Base-by-base conservation (phyloP, 2,329 filamentous ascomycete species). In the Diaporthe australafricana region DNA sequence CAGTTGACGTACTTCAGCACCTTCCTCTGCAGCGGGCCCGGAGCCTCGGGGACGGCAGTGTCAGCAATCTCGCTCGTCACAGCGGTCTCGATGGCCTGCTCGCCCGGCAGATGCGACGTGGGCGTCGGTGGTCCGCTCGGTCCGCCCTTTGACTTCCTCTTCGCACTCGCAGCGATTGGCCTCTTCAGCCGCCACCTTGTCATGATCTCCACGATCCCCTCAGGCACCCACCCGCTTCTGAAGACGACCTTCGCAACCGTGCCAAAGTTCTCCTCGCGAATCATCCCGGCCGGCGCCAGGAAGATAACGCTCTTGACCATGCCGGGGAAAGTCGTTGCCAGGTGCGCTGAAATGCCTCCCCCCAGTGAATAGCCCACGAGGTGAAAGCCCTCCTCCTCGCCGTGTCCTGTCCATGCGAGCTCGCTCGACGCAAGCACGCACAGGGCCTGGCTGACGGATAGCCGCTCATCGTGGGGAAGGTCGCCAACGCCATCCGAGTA, bases 321-420 rank as follows among this genome's bases (percentile, higher is more conserved):
- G 47, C 88, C 81, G 0, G 93, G 89, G 77, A 94, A 93, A 78
- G 90, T 90, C 1, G 88, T 87, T 1, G 93, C 88, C 78, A 96
- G 96, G 25, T 90, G 86, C 12, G 90, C 90, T 1, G 89, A 87
- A 50, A 97, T 88, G 17, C 92, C 93, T 45, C 94, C 94, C 56
- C 94, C 94, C 0, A 97, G 86, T 0, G 92, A 95, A 80, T 96
- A 97, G 2, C 94, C 94, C 4, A 95, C 82, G 7, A 97, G 83
- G 73, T 90, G 89, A 80, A 96, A 96, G 67, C 85, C 86, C 9
- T 83, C 83, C 66, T 84, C 82, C 25, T 42, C 63, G 45, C 62
- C 70, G 1, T 56, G 35, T 38, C 82, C 79, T 4, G 81, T 82
- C 91, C 91, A 93, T 0, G 85, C 71, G 3, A 92, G 77, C 1